These are phyloP conservation scores for Penicillium waksmanii DNA, from an alignment of 495 filamentous ascomycete species.

Conservation along the genomic window DNA sequence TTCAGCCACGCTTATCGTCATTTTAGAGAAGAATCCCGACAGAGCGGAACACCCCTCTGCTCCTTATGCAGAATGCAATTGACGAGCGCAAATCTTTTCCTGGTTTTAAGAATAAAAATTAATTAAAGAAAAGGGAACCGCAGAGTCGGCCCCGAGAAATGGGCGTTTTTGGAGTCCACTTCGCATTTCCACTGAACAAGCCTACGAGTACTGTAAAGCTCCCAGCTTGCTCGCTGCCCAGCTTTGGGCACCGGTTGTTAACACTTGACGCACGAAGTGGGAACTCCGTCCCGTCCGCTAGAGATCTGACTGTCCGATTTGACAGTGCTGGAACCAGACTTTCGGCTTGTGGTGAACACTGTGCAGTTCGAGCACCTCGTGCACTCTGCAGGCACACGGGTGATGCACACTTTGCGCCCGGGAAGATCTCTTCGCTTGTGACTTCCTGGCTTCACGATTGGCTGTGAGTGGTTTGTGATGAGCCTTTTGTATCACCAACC, in stretches of 20 bases:
- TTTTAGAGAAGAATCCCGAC: slow-evolving; percentile 4
- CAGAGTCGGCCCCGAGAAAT: not conserved
- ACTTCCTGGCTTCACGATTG: slow-evolving; percentile 6
- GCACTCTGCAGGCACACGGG: slow-evolving; percentile 8
- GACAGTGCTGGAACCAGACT: slow-evolving; percentile 4
- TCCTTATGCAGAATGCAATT: not conserved
- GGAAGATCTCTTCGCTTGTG: not conserved
- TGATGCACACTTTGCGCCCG: slow-evolving; percentile 7
- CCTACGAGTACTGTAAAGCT: not conserved
- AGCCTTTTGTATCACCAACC: slow-evolving; percentile 1
- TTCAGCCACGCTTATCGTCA: slow-evolving; percentile 7
- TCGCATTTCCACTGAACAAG: not conserved
- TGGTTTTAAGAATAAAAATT: not conserved
- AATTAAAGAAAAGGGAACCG: not conserved
- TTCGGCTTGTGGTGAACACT: not conserved
- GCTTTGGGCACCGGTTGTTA: slow-evolving; percentile 6
- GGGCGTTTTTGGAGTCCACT: not conserved
- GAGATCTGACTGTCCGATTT: slow-evolving; percentile 5
- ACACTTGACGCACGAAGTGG: not conserved
- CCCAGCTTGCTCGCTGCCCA: not conserved
- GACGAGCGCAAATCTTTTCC: not conserved
- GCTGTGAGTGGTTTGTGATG: not conserved
- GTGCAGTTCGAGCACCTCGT: slow-evolving; percentile 1
- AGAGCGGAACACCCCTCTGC: slow-evolving; percentile 1
- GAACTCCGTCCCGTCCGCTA: not conserved